phyloP scores from a whole-genome alignment of 2,329 filamentous ascomycete genomes.

The Pleurostoma richardsiae region DNA sequence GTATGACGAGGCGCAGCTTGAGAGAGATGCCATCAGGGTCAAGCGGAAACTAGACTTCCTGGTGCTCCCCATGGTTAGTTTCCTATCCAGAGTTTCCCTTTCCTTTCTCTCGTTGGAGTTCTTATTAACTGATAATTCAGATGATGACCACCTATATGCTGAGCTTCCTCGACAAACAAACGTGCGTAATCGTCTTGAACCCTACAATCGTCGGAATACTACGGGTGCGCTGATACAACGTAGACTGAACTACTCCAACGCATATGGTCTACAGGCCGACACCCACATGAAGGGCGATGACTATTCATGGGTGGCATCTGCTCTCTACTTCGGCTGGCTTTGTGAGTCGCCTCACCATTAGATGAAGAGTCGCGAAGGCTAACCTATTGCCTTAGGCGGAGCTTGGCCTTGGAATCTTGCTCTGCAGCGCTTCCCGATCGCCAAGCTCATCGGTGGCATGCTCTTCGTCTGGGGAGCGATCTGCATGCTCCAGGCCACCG shows the following conservation, averaged over 20 bases:
- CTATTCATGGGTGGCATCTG: constrained; percentile 38
- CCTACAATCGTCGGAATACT: too few relatives aligned
- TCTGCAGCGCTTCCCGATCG: constrained; percentile 34
- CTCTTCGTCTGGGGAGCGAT: constrained; percentile 35
- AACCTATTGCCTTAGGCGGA: constrained; percentile 12
- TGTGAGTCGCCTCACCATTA: constrained; percentile 5
- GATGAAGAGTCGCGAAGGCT: background rate
- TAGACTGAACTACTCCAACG: constrained; percentile 30
- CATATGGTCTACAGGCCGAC: constrained; percentile 34
- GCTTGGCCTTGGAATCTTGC: constrained; percentile 32
- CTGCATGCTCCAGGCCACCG: background rate
- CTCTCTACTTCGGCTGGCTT: constrained; percentile 37
- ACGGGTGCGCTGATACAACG: too few relatives aligned
- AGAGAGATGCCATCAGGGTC: constrained; percentile 22
- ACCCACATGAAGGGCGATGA: constrained; percentile 32
- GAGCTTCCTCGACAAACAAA: constrained; percentile 25
- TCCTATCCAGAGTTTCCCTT: background rate
- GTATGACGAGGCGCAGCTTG: constrained; percentile 25
- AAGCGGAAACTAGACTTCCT: constrained; percentile 27
- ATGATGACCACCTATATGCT: constrained; percentile 30
- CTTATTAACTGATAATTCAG: constrained; percentile 8
- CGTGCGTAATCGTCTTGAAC: background rate
- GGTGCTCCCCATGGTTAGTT: constrained; percentile 26
- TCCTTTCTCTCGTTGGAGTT: background rate
- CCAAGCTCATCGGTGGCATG: constrained; percentile 32